Base-by-base conservation (phyloP, 352 stramenopile species). In the Phytophthora aleatoria region DNA sequence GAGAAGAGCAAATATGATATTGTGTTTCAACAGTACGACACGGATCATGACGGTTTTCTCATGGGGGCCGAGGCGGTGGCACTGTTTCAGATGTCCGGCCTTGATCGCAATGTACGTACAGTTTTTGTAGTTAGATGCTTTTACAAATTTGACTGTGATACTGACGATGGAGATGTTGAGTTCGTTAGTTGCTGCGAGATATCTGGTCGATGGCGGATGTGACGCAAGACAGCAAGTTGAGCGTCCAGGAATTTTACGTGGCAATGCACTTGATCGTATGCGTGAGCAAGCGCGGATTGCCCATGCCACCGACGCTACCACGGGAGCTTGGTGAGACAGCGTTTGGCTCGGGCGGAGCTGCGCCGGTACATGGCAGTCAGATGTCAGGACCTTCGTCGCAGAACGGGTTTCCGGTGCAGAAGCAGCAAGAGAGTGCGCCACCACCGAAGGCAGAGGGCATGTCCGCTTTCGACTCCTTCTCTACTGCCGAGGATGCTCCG, bases 221-320 rank as follows among this genome's bases (percentile, higher is more conserved):
- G 13, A 83, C 80, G 16, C 91, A 97, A 11, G 90, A 99, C 71
- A 98, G 95, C 64, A 90, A 91, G 47, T 85, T 99, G 31, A 93
- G 96, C 58, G 61, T 83, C 26, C 76, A 95, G 26, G 96, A 99
- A 66, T 99, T 99, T 70, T 97, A 95, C 69, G 83, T 98, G 16
- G 94, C 94, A 1, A 99, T 99, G 96, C 96, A 99, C 65, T 69
- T 99, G 57, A 99, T 99, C 71, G 94, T 98, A 16, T 99, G 96
- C 61, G 69, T 98, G 51, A 97, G 84, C 70, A 97, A 97, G 62
- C 86, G 91, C n/a, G 81, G 79, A 7, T 66, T 97, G 8, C 71
- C 86, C 0, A 71, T 97, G 48, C 91, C 91, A 7, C 35, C 69
- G 9, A 74, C 87, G 27, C 65, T 97, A 5, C 91, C 91, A 3